Percentiles rank a stretch among this genome's conserved stretches.
Conservation (phyloP, 2,329 filamentous ascomycete species). For the Diplodia seriata region DNA sequence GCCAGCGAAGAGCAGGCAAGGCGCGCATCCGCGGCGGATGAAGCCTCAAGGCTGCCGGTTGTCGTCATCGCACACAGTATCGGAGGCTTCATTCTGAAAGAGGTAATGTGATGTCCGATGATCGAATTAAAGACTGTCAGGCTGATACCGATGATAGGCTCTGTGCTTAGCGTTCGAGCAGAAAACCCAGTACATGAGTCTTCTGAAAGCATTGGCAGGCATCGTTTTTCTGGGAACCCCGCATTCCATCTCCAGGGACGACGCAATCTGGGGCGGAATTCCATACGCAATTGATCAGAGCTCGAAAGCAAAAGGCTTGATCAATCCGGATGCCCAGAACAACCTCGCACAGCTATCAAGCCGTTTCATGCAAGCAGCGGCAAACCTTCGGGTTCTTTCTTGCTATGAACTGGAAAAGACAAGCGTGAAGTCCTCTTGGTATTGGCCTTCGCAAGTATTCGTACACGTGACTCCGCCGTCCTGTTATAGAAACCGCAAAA, state of each 20-base stretch:
- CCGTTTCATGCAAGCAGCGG: background rate
- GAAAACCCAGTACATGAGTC: background rate
- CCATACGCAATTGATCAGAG: background rate
- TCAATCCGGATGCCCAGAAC: background rate
- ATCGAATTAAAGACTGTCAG: too few species aligned
- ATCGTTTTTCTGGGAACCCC: conserved; percentile 17
- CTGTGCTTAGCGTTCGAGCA: conserved; percentile 2
- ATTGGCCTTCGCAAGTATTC: background rate
- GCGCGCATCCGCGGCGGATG: background rate
- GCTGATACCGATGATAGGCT: background rate
- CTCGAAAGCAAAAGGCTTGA: background rate
- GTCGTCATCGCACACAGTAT: conserved; percentile 20
- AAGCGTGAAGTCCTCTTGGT: background rate
- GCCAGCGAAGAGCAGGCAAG: background rate
- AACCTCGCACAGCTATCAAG: background rate
- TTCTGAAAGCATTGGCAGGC: background rate
- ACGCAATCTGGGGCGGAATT: background rate
- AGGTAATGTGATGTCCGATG: background rate
- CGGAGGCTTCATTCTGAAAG: conserved; percentile 19
- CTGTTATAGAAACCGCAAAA: background rate
- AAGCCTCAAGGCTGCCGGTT: background rate
- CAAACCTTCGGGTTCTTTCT: background rate
- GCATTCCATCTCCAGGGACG: background rate
- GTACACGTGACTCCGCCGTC: background rate
- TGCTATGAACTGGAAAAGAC: background rate